These are phyloP conservation scores for Plasmodium vinckei DNA, from an alignment of 169 alveolate genomes.

Conservation along the genomic window DNA sequence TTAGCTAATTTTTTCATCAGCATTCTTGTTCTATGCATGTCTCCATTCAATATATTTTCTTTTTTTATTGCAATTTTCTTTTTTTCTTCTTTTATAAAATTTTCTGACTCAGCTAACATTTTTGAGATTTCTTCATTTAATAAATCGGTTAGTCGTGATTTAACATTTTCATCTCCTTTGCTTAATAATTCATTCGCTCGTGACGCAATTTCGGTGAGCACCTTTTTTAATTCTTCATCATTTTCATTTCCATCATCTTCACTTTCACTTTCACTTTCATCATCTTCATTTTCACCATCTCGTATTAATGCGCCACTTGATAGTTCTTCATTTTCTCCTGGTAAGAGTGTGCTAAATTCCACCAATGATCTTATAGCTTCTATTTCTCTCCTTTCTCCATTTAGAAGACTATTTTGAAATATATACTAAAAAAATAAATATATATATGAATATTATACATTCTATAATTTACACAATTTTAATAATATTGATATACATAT, in stretches of 20 bases:
- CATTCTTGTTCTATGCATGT: not conserved
- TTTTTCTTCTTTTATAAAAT: not conserved
- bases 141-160: not conserved
- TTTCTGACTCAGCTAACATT: not conserved
- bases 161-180: not conserved
- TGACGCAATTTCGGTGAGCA: not conserved
- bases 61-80: not conserved
- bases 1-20: not conserved
- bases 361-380: too few species aligned
- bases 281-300: too few species aligned
- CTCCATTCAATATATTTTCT: not conserved
- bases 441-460: too few species aligned
- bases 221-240: not conserved
- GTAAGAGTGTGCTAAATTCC: too few species aligned
- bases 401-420: too few species aligned
- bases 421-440: too few species aligned
- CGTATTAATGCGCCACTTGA: too few species aligned
- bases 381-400: too few species aligned
- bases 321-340: too few species aligned
- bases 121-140: not conserved
- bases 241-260: not conserved
- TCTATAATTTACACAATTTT: too few species aligned
- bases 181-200: not conserved
- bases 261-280: not conserved
- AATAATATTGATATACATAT: too few species aligned